Percentiles rank a stretch among this genome's conserved stretches.
Conservation (phyloP, 371 early-diverging fungal genomes). For the Lichtheimia ramosa region DNA sequence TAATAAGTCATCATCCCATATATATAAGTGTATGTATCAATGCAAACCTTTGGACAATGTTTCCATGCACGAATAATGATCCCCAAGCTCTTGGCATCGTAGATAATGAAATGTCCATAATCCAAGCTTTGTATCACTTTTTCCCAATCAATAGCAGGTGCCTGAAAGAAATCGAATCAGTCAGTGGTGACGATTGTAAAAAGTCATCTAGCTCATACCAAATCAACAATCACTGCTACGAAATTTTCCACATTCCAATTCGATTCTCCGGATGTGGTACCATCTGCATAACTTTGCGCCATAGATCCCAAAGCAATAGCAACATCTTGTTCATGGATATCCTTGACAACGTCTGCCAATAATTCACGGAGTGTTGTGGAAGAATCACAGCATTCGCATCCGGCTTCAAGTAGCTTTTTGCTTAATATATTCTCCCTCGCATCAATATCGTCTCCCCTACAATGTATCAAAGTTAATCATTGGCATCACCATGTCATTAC, state of each 20-base stretch:
- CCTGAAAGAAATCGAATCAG: slow-evolving; percentile 17
- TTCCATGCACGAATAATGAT: slow-evolving; percentile 68
- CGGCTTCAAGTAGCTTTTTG: slow-evolving; percentile 57
- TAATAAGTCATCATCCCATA: background rate
- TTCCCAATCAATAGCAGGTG: slow-evolving; percentile 65
- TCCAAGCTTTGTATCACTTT: slow-evolving; percentile 67
- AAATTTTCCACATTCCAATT: slow-evolving; percentile 75
- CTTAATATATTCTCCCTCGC: slow-evolving; percentile 32
- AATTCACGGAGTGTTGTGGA: slow-evolving; percentile 44
- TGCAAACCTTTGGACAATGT: slow-evolving; percentile 54
- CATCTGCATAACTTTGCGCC: slow-evolving; percentile 59
- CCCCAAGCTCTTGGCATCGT: slow-evolving; percentile 64
- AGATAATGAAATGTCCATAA: slow-evolving; percentile 67
- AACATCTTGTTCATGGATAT: slow-evolving; percentile 56
- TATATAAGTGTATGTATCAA: background rate
- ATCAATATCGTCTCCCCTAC: slow-evolving; percentile 17
- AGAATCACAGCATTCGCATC: slow-evolving; percentile 58
- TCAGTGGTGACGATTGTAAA: background rate
- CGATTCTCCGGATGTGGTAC: slow-evolving; percentile 38
- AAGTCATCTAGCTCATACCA: slow-evolving; percentile 48
- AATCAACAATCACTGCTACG: slow-evolving; percentile 51
- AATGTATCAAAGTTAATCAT: background rate
- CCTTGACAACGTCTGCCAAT: slow-evolving; percentile 25
- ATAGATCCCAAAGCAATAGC: slow-evolving; percentile 72
- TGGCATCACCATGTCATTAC: background rate